Evolutionary conservation across 1,284 basidiomycete genomes (phyloP).

Genomic region (Boletus mariae): DNA sequence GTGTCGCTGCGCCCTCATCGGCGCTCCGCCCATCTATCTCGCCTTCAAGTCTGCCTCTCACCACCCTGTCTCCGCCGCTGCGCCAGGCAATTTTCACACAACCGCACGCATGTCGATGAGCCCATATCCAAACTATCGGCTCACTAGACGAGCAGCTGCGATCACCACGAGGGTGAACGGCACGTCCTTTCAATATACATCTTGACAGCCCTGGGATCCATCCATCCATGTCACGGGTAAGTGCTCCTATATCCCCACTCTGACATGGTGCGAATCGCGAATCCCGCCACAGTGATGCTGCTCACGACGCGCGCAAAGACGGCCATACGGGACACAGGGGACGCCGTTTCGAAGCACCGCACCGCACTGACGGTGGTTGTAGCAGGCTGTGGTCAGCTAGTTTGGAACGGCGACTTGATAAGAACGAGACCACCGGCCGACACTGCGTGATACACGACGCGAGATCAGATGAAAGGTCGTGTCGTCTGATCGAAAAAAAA

Average conservation of each 20-base stretch:
- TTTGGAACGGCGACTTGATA: conserved; percentile 1
- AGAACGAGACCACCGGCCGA: not conserved
- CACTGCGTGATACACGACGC: not conserved
- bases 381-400: not conserved
- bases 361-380: not conserved
- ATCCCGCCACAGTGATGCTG: not conserved
- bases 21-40: conserved; percentile 9
- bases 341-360: not conserved
- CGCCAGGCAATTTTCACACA: not conserved
- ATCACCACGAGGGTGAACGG: not conserved
- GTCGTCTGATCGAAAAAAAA: not conserved
- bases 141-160: not conserved
- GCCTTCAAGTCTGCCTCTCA: not conserved
- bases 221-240: too few species aligned
- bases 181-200: not conserved
- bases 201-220: not conserved
- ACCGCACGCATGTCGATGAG: not conserved
- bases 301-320: not conserved
- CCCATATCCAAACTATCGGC: not conserved
- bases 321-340: not conserved
- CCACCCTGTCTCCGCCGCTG: not conserved
- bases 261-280: not conserved
- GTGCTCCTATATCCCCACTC: not conserved
- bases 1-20: conserved; percentile 6
- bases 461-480: not conserved